Evolutionary conservation across 208 protist genomes (phyloP), one percentile per base, ranked within the genome.

Genomic region (Novymonas esmeraldas): DNA sequence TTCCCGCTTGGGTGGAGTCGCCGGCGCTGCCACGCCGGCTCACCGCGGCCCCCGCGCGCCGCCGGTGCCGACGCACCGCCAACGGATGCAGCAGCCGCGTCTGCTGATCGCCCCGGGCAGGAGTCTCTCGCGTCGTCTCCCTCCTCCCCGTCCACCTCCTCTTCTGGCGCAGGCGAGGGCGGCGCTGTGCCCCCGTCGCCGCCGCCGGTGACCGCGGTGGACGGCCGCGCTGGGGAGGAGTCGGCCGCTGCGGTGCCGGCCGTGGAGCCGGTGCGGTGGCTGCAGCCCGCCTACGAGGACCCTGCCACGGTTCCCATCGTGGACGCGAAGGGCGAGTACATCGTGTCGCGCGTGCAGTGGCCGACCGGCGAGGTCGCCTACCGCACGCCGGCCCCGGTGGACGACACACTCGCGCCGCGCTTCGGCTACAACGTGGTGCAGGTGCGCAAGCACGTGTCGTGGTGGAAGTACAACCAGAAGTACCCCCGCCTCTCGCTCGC

Each of bases 401-500:
- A 93, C 34, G 82, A 84, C 46, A 89, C 87, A 52, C 69, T 95
- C 1, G 81, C 82, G 2, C 87, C 90, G 0, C 86, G 90, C 18
- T 95, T 95, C 24, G 90, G 90, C 18, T 95, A 95, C 64, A 93
- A 95, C 57, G 75, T 95, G 6, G 85, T 95, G 70, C 85, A 91
- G 64, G 90, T 95, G 39, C 85, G 86, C 64, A 95, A 95, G 65
- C 72, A 88, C 60, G 82, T 92, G 42, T 93, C 90, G 49, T 95
- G 90, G 90, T 95, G 90, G 87, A 85, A 93, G 78, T 87, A 93
- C 72, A 91, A 93, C 60, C 90, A 89, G 54, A 83, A 87, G 59
- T 84, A 90, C 55, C 90, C 90, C 0, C 85, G 87, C 33, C 73
- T 95, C 41, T 95, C 90, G 24, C 33, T 93, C 6, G 85, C 85